These are phyloP conservation scores for Candida ponderosae DNA, from an alignment of 805 yeast species.

Conservation along the genomic window DNA sequence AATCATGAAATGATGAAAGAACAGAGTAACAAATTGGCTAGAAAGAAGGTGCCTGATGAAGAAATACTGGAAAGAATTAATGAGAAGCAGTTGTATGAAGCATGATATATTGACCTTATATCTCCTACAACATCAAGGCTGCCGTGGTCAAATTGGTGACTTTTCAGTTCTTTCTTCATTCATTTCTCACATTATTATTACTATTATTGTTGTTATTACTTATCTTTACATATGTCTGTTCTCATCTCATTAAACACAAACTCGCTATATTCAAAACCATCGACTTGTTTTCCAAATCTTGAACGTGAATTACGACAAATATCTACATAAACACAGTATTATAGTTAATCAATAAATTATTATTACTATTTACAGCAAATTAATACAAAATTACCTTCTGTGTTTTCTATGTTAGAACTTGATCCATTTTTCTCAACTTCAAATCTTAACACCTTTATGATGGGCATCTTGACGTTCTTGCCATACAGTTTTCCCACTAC, in stretches of 20 bases:
- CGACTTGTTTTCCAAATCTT: no score
- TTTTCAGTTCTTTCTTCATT: background rate
- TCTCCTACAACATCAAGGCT: background rate
- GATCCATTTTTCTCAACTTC: background rate
- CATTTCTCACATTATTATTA: no score
- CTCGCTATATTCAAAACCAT: no score
- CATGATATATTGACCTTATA: background rate
- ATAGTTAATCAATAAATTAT: background rate
- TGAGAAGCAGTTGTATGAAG: conserved; percentile 8
- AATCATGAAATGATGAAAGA: no score
- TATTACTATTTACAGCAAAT: background rate
- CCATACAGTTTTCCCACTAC: conserved; percentile 95
- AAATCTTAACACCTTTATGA: conserved; percentile 39
- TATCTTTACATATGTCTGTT: no score
- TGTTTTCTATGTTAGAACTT: background rate
- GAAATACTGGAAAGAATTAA: conserved; percentile 3
- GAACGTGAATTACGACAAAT: background rate
- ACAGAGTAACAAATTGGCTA: background rate
- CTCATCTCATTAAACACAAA: no score
- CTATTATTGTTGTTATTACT: no score
- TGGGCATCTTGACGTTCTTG: conserved; percentile 82
- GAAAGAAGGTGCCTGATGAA: background rate
- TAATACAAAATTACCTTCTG: background rate
- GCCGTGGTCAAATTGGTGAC: background rate
- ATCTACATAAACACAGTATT: background rate